Evolutionary conservation across 768 basidiomycete species (phyloP).

Genomic region (Bullera alba): DNA sequence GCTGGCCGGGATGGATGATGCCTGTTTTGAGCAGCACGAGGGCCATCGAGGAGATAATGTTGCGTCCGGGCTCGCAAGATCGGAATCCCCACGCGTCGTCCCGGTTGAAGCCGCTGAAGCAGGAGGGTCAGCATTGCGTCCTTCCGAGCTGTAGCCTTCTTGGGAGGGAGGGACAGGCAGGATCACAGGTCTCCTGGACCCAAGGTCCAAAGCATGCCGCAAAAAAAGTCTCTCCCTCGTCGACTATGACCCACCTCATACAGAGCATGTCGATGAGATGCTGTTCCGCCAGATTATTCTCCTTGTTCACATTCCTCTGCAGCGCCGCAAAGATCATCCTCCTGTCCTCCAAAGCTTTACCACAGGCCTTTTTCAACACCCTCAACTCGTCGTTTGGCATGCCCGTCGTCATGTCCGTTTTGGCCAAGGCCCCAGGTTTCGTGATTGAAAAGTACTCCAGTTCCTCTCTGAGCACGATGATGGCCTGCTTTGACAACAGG

Average conservation of each 20-base stretch:
- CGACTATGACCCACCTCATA: conserved; percentile 93
- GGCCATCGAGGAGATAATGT: conserved; percentile 97
- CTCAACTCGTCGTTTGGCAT: conserved; percentile 62
- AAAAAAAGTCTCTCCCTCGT: too few species aligned
- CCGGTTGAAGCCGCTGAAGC: conserved; percentile 79
- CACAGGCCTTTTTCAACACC: conserved; percentile 77
- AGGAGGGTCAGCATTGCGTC: conserved; percentile 2
- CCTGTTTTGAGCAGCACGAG: conserved; percentile 96
- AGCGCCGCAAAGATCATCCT: conserved; percentile 92
- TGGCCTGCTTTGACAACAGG: conserved; percentile 88
- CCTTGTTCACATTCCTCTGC: conserved; percentile 97
- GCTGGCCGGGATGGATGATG: conserved; percentile 59
- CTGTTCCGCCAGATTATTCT: conserved; percentile 97
- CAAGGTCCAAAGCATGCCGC: background rate
- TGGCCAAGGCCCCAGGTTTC: conserved; percentile 17
- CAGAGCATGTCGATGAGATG: conserved; percentile 99
- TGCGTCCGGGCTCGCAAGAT: conserved; percentile 87
- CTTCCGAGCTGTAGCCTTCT: too few species aligned
- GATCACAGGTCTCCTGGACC: too few species aligned
- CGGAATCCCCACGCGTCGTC: conserved; percentile 99
- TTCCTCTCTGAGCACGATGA: conserved; percentile 96
- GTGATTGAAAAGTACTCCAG: conserved; percentile 98
- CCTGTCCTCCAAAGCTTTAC: conserved; percentile 78
- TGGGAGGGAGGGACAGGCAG: background rate
- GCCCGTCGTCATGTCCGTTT: conserved; percentile 18